These are phyloP conservation scores for Cordyceps tenuipes DNA, from an alignment of 2,329 filamentous ascomycete species.

Conservation along the genomic window DNA sequence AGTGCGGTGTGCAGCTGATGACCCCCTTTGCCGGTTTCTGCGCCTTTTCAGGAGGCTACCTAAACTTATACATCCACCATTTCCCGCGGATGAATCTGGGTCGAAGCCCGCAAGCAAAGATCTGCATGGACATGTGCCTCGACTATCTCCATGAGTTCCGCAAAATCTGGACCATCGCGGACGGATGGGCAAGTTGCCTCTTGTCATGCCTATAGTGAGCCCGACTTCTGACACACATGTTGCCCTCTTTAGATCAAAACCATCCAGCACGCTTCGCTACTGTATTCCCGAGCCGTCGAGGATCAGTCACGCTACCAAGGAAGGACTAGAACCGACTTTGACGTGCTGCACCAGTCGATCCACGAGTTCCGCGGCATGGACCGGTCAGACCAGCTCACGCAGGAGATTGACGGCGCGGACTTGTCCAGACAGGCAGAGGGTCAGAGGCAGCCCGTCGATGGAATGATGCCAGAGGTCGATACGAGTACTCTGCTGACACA, in stretches of 20 bases:
- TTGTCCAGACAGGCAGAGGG: background rate
- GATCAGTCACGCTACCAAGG: conserved; percentile 19
- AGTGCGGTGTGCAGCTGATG: conserved; percentile 27
- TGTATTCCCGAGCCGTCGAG: conserved; percentile 20
- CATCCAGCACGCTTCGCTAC: conserved; percentile 19
- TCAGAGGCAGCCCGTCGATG: background rate
- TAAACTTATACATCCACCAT: conserved; percentile 31
- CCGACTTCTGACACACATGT: background rate
- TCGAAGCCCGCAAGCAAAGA: conserved; percentile 19
- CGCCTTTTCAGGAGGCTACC: conserved; percentile 34
- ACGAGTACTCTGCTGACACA: conserved; percentile 18
- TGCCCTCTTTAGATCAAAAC: conserved; percentile 16
- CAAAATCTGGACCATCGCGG: conserved; percentile 22
- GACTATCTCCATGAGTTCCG: conserved; percentile 22
- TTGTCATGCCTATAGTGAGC: background rate
- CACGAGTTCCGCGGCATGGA: conserved; percentile 25
- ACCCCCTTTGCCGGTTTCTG: conserved; percentile 39
- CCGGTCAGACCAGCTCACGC: conserved; percentile 22
- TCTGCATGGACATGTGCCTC: conserved; percentile 18
- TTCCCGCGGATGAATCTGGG: conserved; percentile 35
- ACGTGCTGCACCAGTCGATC: conserved; percentile 22
- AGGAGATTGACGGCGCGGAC: conserved; percentile 23
- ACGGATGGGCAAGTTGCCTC: conserved; percentile 20
- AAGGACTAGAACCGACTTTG: conserved; percentile 21
- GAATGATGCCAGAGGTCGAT: conserved; percentile 10